These are phyloP conservation scores for Kazachstania sp. DNA, from an alignment of 1,139 yeast genomes.

Conservation along the genomic window DNA sequence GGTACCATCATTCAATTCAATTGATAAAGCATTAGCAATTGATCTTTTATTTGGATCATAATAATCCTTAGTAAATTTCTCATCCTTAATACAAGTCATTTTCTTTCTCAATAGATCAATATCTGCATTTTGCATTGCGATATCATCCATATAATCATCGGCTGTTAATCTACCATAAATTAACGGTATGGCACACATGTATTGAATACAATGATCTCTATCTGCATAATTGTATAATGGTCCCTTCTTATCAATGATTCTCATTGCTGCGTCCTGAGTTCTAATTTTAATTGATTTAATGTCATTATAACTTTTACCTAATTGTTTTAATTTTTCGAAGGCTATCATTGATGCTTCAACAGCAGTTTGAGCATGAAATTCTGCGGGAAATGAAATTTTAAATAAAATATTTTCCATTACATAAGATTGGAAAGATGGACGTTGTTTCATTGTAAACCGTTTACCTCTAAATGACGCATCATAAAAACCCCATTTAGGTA, in stretches of 20 bases:
- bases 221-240: conserved; percentile 55
- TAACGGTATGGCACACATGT: conserved; percentile 51
- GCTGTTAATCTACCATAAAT: conserved; percentile 48
- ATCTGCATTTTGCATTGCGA: conserved; percentile 42
- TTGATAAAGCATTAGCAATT: conserved; percentile 46
- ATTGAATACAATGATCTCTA: conserved; percentile 55
- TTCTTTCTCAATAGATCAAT: conserved; percentile 45
- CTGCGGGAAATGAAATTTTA: conserved; percentile 58
- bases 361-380: conserved; percentile 60
- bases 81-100: conserved; percentile 47
- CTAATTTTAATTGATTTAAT: conserved; percentile 42
- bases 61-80: conserved; percentile 42
- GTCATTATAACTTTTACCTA: conserved; percentile 41
- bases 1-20: conserved; percentile 48
- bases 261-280: conserved; percentile 53
- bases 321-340: conserved; percentile 32
- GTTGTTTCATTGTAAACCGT: conserved; percentile 42
- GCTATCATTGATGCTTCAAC: conserved; percentile 48
- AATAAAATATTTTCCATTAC: conserved; percentile 57
- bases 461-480: conserved; percentile 49
- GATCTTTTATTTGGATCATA: conserved; percentile 49
- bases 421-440: conserved; percentile 42
- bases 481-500: conserved; percentile 54
- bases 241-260: conserved; percentile 51
- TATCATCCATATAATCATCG: conserved; percentile 44